Conservation (phyloP, 441 rosid species). For the Adansonia gregorii region DNA sequence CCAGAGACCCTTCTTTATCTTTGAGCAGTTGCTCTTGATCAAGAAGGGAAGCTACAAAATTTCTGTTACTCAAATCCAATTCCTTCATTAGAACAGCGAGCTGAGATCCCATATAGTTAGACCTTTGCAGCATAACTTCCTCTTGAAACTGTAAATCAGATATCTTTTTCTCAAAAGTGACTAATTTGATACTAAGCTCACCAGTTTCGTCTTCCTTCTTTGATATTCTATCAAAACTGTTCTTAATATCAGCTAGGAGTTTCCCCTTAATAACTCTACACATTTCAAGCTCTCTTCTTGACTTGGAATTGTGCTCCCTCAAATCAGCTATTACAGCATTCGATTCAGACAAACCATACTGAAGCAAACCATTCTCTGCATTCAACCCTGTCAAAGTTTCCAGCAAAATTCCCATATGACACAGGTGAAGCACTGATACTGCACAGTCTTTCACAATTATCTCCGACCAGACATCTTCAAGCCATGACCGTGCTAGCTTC, state of each 20-base stretch:
- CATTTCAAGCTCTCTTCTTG: constrained; percentile 82
- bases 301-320: constrained; percentile 77
- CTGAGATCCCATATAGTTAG: constrained; percentile 78
- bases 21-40: constrained; percentile 64
- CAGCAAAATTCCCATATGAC: constrained; percentile 91
- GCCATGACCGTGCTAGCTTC: constrained; percentile 64
- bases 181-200: constrained; percentile 62
- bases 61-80: constrained; percentile 61
- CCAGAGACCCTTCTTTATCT: constrained; percentile 52
- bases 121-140: constrained; percentile 91
- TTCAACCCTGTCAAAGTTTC: constrained; percentile 87
- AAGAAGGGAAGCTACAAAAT: constrained; percentile 53
- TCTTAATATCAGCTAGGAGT: constrained; percentile 84
- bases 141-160: constrained; percentile 79
- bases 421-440: constrained; percentile 85
- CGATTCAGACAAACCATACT: constrained; percentile 76
- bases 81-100: constrained; percentile 81
- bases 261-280: constrained; percentile 81
- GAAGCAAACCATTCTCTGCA: constrained; percentile 91
- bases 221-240: constrained; percentile 69
- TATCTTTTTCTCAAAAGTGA: constrained; percentile 72
- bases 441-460: constrained; percentile 92
- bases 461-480: constrained; percentile 98
- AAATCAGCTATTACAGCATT: constrained; percentile 71
- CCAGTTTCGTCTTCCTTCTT: constrained; percentile 86